Evolutionary conservation across 495 filamentous ascomycete genomes (phyloP).

Genomic region (Lasiosphaeria hispida): DNA sequence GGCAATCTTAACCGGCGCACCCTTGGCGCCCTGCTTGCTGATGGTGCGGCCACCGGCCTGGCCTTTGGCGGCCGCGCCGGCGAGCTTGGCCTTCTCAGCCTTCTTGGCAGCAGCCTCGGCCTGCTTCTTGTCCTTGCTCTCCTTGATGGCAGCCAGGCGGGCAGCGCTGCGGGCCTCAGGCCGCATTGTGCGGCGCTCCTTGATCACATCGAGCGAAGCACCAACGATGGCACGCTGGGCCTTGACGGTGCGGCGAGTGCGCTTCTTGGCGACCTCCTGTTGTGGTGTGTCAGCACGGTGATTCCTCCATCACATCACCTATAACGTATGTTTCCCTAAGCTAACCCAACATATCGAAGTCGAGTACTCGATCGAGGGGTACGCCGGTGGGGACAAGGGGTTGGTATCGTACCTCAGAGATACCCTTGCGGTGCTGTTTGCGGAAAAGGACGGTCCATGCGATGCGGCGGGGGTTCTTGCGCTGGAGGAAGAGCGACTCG

Average conservation of each 20-base stretch:
- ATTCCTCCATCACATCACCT: background rate
- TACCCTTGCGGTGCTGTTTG: conserved; percentile 99
- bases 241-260: conserved; percentile 97
- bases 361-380: background rate
- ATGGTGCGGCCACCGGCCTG: conserved; percentile 67
- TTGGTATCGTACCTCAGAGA: conserved; percentile 85
- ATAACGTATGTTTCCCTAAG: background rate
- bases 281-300: conserved; percentile 42
- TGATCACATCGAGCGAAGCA: conserved; percentile 98
- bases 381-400: background rate
- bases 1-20: conserved; percentile 78
- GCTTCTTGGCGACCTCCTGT: conserved; percentile 99
- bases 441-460: conserved; percentile 97
- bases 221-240: conserved; percentile 97
- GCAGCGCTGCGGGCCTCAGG: conserved; percentile 93
- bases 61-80: conserved; percentile 69
- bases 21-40: conserved; percentile 97
- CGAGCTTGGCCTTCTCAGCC: conserved; percentile 97
- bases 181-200: conserved; percentile 90
- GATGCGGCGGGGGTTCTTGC: conserved; percentile 99
- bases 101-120: conserved; percentile 88
- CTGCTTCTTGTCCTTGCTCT: conserved; percentile 95
- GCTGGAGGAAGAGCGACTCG: conserved; percentile 99
- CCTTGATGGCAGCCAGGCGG: conserved; percentile 86
- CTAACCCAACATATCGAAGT: background rate